Evolutionary conservation across 345 rosid genomes (phyloP), one percentile per base, ranked within the genome.

Genomic region (Limnanthes douglasii): DNA sequence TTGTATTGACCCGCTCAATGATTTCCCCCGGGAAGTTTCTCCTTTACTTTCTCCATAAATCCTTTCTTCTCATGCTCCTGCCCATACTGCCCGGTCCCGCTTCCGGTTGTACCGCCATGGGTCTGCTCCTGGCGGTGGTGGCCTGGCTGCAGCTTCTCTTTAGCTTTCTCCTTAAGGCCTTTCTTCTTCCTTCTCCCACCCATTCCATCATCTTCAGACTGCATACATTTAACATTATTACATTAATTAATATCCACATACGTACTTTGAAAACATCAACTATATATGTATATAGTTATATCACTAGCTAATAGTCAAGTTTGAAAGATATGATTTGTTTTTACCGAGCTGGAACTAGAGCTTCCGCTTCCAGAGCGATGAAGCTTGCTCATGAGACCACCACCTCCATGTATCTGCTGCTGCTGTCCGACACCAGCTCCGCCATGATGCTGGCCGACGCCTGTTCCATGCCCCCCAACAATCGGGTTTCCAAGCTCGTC

Each of bases 131-230:
- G 18, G 6, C 29, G 21, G 29, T 52, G 51, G 11, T 54, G 53
- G 4, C 56, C 47, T 0, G 60, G 55, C n/a, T n/a, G n/a, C 5
- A 73, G 23, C 41, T 69, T 73, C 48, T 69, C 70, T 53, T 65
- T 73, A 7, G 69, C 21, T 53, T 65, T 65, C 26, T 69, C 50
- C 32, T 40, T 69, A 18, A 69, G 14, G 2, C 76, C 75, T 50
- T 68, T 76, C 43, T 62, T 72, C 69, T 61, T 58, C 58, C 61
- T 64, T 38, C 73, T 66, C 39, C 65, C 69, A 26, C 76, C 76
- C 30, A 40, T 41, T 14, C 61, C 75, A 18, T 72, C 81, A 14
- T 65, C 75, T 37, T 72, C 81, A 0, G 68, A 57, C 62, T 53
- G 21, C 31, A 41, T 1, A 19, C 1, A 36, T 6, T 4, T 6